Evolutionary conservation across 371 early-diverging fungal species (phyloP), one percentile per base, ranked within the genome.

Genomic region (Actinomucor elegans): DNA sequence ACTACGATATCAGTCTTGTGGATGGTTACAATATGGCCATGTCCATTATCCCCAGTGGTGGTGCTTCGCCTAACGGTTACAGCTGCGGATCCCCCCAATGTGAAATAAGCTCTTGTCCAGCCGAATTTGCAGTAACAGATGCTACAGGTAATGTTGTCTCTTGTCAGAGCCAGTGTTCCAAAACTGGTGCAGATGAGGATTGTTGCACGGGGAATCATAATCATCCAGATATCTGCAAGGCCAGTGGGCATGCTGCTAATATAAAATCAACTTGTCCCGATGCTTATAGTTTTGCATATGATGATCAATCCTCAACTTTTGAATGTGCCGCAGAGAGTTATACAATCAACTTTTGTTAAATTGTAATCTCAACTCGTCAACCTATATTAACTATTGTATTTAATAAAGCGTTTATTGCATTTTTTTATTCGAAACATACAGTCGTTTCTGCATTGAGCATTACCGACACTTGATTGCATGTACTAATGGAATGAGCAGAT

Each of bases 11-110:
- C 33, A 69, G 70, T 43, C 43, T 71, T 8, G 78, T 77, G 1
- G 78, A 77, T 42, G 78, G 78, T 12, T 77, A 66, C 43, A 74
- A 73, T 29, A 21, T 77, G 26, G 64, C 69, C 1, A 60, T 74
- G 52, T 35, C 61, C 1, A 72, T 77, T 14, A 14, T 31, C 0
- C 70, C 71, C 5, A 24, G 28, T 8, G 59, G 59, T 17, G 58
- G 57, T 1, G 20, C 41, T 3, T 3, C 36, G 5, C 23, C 59
- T 4, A 38, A 29, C 34, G 65, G 69, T 10, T 72, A 76, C 40
- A 44, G 46, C 3, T 76, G 77, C 26, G 77, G 77, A 1, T 27
- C 63, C 1, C 71, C 77, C 3, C 44, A 61, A 0, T 73, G 73
- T 45, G 5, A 34, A 3, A 44, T 73, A 9, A 50, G 63, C 8